Percentiles rank a stretch among this genome's conserved stretches.
Conservation (phyloP, 257 asterid genomes). For the Penstemon eatonii region DNA sequence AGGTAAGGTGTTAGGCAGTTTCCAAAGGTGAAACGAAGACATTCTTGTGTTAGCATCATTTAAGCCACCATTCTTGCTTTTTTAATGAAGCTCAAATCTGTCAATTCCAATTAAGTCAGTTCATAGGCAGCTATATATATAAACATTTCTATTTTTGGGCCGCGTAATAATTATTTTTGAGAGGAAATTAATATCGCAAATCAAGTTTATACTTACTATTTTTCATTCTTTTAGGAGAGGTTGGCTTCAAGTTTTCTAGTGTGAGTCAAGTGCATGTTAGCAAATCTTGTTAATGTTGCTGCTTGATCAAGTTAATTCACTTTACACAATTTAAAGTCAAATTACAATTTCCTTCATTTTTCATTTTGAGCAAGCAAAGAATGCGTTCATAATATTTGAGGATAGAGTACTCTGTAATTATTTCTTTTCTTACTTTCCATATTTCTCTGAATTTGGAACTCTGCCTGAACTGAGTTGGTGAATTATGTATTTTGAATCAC, state of each 20-base stretch:
- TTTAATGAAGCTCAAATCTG: background rate
- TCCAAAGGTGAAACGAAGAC: background rate
- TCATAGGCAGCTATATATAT: conserved; percentile 5
- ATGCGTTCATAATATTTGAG: background rate
- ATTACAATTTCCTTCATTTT: background rate
- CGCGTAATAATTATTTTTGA: background rate
- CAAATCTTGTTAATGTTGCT: background rate
- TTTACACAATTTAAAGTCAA: background rate
- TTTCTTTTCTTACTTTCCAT: background rate
- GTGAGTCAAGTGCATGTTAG: background rate
- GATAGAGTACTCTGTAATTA: background rate
- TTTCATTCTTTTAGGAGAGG: background rate
- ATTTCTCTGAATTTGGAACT: background rate
- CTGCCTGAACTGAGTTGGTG: background rate
- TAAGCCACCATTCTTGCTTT: background rate
- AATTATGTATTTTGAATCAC: background rate
- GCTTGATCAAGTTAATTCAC: background rate
- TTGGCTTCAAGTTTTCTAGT: background rate
- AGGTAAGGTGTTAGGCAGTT: conserved; percentile 3
- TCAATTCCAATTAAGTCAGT: background rate
- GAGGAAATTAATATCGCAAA: background rate
- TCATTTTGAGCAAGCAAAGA: conserved; percentile 5
- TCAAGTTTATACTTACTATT: background rate
- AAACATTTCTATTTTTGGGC: background rate
- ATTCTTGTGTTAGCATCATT: conserved; percentile 11